phyloP scores from a whole-genome alignment of 306 rosid genomes.

The Vigna trinervia region DNA sequence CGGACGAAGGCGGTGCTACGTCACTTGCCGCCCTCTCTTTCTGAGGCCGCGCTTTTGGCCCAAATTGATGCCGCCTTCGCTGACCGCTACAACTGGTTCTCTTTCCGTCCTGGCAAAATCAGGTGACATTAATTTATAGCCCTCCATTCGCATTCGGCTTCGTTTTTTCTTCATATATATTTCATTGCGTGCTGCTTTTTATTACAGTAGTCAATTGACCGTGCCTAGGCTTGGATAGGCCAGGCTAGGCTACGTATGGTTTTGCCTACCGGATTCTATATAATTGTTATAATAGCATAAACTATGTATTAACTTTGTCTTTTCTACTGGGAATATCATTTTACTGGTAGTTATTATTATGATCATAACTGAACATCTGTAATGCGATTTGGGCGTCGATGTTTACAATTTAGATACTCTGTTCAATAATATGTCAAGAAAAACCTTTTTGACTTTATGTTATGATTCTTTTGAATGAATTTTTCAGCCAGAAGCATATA shows the following conservation, averaged over 20 bases:
- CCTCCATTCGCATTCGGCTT: not conserved
- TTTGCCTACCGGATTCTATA: not conserved
- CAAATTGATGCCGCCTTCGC: slow-evolving; percentile 60
- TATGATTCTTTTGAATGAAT: slow-evolving; percentile 30
- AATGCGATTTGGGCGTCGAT: not conserved
- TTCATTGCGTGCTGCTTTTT: not conserved
- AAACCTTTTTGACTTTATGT: slow-evolving; percentile 4
- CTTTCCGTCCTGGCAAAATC: slow-evolving; percentile 63
- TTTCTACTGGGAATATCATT: not conserved
- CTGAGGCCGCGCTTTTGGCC: slow-evolving; percentile 54
- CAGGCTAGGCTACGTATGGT: not conserved
- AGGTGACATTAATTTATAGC: slow-evolving; percentile 37
- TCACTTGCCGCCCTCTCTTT: slow-evolving; percentile 75
- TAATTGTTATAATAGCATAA: not conserved
- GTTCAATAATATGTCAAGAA: not conserved
- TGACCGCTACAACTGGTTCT: slow-evolving; percentile 72
- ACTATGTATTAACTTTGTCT: not conserved
- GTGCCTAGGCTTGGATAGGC: not conserved
- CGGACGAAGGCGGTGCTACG: slow-evolving; percentile 86
- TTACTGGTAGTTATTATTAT: not conserved
- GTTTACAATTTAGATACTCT: not conserved
- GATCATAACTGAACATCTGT: not conserved
- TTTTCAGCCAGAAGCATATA: slow-evolving; percentile 64
- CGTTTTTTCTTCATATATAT: not conserved
- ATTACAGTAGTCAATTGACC: not conserved